Evolutionary conservation across 495 filamentous ascomycete genomes (phyloP).

Genomic region (Aspergillus sclerotioniger): DNA sequence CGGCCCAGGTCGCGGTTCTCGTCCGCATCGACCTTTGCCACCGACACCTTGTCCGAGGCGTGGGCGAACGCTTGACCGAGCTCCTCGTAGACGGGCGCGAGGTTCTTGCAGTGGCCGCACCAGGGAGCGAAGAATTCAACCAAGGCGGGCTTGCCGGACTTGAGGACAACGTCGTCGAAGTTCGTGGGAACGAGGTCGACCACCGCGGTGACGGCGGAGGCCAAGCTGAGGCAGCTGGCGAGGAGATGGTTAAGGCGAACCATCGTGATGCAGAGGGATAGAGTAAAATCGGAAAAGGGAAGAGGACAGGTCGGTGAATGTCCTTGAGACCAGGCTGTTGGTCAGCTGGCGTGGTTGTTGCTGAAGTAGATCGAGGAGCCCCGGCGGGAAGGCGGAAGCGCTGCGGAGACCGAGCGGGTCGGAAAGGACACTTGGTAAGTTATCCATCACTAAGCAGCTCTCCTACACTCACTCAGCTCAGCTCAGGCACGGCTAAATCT

Average conservation of each 20-base stretch:
- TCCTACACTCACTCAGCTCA: not conserved
- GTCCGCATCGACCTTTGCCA: slow-evolving; percentile 96
- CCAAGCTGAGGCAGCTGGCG: slow-evolving; percentile 43
- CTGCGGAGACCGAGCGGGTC: slow-evolving; percentile 10
- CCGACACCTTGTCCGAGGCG: slow-evolving; percentile 76
- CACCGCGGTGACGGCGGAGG: slow-evolving; percentile 54
- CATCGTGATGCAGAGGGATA: slow-evolving; percentile 30
- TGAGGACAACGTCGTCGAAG: slow-evolving; percentile 84
- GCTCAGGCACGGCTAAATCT: not conserved
- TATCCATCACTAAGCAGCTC: slow-evolving; percentile 4
- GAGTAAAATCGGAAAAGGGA: not conserved
- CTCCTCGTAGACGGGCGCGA: slow-evolving; percentile 93
- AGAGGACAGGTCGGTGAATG: not conserved
- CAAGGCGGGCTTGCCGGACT: slow-evolving; percentile 91
- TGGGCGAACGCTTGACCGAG: slow-evolving; percentile 71
- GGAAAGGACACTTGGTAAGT: slow-evolving; percentile 26
- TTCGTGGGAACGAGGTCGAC: slow-evolving; percentile 83
- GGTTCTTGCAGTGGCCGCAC: slow-evolving; percentile 99
- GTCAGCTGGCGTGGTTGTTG: not conserved
- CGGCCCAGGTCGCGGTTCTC: slow-evolving; percentile 78
- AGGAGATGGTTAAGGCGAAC: slow-evolving; percentile 48
- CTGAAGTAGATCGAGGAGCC: slow-evolving; percentile 12
- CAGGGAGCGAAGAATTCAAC: slow-evolving; percentile 99
- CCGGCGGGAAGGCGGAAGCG: slow-evolving; percentile 11
- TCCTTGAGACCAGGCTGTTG: no score